Conservation (phyloP, 176 grass and related monocot species). For the Aegilops longissima region DNA sequence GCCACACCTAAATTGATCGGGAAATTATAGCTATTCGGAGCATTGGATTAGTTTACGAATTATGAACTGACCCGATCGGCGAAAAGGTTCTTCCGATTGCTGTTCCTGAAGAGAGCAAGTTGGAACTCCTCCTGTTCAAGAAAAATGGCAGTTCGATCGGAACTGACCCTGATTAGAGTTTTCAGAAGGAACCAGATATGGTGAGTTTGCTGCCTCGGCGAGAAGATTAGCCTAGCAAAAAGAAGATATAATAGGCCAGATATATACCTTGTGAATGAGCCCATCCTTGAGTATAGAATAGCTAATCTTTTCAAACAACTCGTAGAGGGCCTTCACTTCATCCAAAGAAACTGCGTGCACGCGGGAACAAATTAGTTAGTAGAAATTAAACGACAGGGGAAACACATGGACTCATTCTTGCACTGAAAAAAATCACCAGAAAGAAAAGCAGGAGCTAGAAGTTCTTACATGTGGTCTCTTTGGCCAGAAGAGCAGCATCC, state of each 20-base stretch:
- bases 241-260: neutral
- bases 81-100: slow-evolving; percentile 61
- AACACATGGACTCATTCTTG: neutral
- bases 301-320: slow-evolving; percentile 84
- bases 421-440: too few relatives aligned
- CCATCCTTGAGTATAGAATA: slow-evolving; percentile 69
- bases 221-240: too few relatives aligned
- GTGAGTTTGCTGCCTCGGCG: too few relatives aligned
- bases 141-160: neutral
- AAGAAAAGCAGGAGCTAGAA: neutral
- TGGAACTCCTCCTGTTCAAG: slow-evolving; percentile 73
- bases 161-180: neutral
- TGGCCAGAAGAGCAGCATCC: slow-evolving; percentile 54
- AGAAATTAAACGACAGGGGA: neutral
- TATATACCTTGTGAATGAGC: slow-evolving; percentile 64
- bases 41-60: neutral
- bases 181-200: neutral
- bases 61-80: slow-evolving; percentile 58
- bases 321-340: slow-evolving; percentile 77
- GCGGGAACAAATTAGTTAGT: neutral
- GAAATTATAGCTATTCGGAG: neutral
- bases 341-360: slow-evolving; percentile 57
- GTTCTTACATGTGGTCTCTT: slow-evolving; percentile 60
- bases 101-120: slow-evolving; percentile 79
- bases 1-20: neutral